Conservation (phyloP, 305 asterid species). For the Ruellia speciosa region DNA sequence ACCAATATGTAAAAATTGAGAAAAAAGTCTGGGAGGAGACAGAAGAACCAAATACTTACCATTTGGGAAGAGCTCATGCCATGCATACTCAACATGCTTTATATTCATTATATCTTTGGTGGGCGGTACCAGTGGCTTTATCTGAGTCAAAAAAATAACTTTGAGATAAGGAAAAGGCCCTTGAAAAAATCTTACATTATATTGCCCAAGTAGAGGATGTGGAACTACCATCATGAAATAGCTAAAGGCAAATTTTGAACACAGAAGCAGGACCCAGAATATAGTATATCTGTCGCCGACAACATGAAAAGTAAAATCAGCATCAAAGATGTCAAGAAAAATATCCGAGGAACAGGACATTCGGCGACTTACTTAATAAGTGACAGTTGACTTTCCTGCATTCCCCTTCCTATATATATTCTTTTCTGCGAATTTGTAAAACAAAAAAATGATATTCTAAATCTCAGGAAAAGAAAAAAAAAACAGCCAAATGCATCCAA, state of each 20-base stretch:
- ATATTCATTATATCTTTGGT: conserved; percentile 76
- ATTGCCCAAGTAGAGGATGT: conserved; percentile 21
- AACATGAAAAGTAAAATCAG: conserved; percentile 21
- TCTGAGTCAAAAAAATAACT: conserved; percentile 39
- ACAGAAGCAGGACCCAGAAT: conserved; percentile 84
- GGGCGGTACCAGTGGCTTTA: conserved; percentile 82
- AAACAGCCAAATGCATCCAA: neutral
- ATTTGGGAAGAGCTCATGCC: conserved; percentile 94
- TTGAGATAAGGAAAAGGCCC: conserved; percentile 21
- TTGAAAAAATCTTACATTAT: conserved; percentile 12
- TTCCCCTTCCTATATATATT: conserved; percentile 96
- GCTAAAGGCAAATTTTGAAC: conserved; percentile 72
- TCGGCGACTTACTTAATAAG: conserved; percentile 68
- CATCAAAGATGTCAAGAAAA: conserved; percentile 19
- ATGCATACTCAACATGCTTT: conserved; percentile 62
- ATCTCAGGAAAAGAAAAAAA: too few species aligned
- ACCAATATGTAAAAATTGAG: conserved; percentile 21
- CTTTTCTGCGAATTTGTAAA: conserved; percentile 62
- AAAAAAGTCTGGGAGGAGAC: conserved; percentile 16
- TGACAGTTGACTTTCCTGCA: conserved; percentile 95
- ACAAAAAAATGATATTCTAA: neutral
- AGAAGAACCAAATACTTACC: conserved; percentile 37
- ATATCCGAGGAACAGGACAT: conserved; percentile 21
- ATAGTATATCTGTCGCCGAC: conserved; percentile 66
- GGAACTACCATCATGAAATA: conserved; percentile 73